These are phyloP conservation scores for Parathielavia appendiculata DNA, from an alignment of 495 filamentous ascomycete genomes.

Conservation along the genomic window DNA sequence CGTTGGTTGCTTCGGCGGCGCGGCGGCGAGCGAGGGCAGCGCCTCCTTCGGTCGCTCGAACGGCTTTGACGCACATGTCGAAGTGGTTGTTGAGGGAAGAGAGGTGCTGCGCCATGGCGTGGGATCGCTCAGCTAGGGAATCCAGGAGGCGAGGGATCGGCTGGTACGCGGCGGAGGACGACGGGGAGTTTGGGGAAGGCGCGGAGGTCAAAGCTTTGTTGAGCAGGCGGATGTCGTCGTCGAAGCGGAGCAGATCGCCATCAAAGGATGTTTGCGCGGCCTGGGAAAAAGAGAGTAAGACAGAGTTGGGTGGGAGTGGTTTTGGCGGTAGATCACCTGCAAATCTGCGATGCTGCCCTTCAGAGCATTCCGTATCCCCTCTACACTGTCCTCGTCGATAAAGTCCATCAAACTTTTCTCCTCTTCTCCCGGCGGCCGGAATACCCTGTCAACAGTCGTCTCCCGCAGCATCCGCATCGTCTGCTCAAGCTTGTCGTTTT, in stretches of 20 bases:
- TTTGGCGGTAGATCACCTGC: slow-evolving; percentile 32
- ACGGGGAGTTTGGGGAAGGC: slow-evolving; percentile 32
- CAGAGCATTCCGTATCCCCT: slow-evolving; percentile 58
- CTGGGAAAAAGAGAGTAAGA: slow-evolving; percentile 22
- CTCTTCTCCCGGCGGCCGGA: slow-evolving; percentile 63
- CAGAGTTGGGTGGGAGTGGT: neutral
- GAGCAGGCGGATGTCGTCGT: slow-evolving; percentile 52
- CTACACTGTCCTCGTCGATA: slow-evolving; percentile 75
- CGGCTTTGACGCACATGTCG: slow-evolving; percentile 87
- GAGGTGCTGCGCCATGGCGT: slow-evolving; percentile 75
- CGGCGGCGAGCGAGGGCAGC: slow-evolving; percentile 60
- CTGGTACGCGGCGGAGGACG: slow-evolving; percentile 39
- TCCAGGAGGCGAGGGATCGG: slow-evolving; percentile 64
- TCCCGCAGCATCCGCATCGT: slow-evolving; percentile 66
- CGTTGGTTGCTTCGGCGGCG: slow-evolving; percentile 48
- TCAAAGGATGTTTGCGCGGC: slow-evolving; percentile 56
- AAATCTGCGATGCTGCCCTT: slow-evolving; percentile 59
- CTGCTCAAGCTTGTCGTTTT: slow-evolving; percentile 62
- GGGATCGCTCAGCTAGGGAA: slow-evolving; percentile 69
- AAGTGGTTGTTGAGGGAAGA: slow-evolving; percentile 86
- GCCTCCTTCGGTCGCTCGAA: slow-evolving; percentile 89
- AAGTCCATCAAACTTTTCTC: slow-evolving; percentile 79
- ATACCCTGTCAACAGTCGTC: slow-evolving; percentile 67
- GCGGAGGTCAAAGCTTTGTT: slow-evolving; percentile 35
- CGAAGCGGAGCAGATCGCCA: slow-evolving; percentile 58